Conservation (phyloP, 148 eudicot genomes). For the Nepenthes mirabilis region DNA sequence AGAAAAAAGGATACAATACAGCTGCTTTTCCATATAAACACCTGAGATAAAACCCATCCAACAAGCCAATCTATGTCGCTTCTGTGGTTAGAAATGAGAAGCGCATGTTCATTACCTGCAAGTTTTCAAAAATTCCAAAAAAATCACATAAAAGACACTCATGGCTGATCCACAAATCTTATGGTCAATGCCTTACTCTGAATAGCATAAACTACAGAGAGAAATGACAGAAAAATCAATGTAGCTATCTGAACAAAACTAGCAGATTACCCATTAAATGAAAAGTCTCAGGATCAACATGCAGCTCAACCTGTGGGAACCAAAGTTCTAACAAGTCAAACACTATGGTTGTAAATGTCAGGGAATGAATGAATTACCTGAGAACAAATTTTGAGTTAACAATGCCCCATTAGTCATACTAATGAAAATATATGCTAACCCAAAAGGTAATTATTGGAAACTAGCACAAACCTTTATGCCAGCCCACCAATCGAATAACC, state of each 20-base stretch:
- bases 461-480: constrained; percentile 44
- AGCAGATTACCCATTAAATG: constrained; percentile 34
- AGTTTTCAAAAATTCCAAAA: not conserved
- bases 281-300: constrained; percentile 37
- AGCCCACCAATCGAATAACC: constrained; percentile 94
- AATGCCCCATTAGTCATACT: not conserved
- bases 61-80: constrained; percentile 80
- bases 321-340: not conserved
- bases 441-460: not conserved
- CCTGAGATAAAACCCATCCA: constrained; percentile 80
- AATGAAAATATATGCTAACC: not conserved
- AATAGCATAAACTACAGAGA: not conserved
- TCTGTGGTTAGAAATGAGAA: constrained; percentile 52
- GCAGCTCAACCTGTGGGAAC: constrained; percentile 38
- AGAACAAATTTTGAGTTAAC: no score
- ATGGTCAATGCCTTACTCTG: no score
- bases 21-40: constrained; percentile 6
- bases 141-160: not conserved
- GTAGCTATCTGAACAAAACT: not conserved
- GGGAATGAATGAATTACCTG: no score
- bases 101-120: constrained; percentile 68
- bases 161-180: no score
- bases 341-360: not conserved
- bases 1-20: no score
- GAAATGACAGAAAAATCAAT: not conserved